Evolutionary conservation across 164 flowering plant genomes (phyloP).

Genomic region (Berberis thunbergii): DNA sequence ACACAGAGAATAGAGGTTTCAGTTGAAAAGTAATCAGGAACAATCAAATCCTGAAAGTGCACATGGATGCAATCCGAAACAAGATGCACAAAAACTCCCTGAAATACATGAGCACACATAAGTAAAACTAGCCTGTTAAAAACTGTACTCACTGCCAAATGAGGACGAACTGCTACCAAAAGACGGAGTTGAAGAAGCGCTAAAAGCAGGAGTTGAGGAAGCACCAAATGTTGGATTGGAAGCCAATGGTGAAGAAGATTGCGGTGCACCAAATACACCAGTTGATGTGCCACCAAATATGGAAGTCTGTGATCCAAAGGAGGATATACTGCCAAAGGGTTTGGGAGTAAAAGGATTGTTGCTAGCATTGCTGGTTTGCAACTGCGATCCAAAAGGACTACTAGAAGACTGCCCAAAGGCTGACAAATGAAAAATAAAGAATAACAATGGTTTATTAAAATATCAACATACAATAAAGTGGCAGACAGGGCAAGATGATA

Average conservation of each 20-base stretch:
- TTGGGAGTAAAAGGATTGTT: constrained; percentile 88
- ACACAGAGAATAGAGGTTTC: background rate
- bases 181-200: constrained; percentile 64
- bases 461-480: too few relatives aligned
- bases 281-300: constrained; percentile 91
- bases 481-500: too few relatives aligned
- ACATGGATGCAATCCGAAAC: background rate
- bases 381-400: constrained; percentile 74
- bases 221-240: constrained; percentile 77
- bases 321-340: constrained; percentile 71
- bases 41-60: background rate
- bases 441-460: background rate
- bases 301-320: constrained; percentile 84
- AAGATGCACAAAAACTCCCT: background rate
- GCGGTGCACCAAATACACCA: constrained; percentile 80
- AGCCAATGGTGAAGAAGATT: constrained; percentile 56
- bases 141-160: constrained; percentile 49
- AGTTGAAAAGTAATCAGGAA: background rate
- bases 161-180: constrained; percentile 63
- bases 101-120: background rate
- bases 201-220: constrained; percentile 67
- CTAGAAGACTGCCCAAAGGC: constrained; percentile 96
- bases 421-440: constrained; percentile 17
- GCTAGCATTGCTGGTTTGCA: constrained; percentile 54
- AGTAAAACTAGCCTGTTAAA: background rate